Base-by-base conservation (phyloP, 495 filamentous ascomycete genomes). In the Penicillium malachiteum region DNA sequence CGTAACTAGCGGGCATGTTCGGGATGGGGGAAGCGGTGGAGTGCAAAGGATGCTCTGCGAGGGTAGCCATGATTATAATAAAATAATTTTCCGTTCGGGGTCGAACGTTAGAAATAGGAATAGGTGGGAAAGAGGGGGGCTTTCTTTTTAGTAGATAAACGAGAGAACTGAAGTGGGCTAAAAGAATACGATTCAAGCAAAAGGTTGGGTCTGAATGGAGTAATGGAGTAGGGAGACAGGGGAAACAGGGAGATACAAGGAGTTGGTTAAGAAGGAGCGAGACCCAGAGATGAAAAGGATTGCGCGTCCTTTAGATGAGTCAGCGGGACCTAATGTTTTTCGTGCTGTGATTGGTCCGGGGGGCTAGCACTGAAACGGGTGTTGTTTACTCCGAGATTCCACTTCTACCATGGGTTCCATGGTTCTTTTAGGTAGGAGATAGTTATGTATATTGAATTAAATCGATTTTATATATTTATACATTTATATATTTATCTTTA, bases 251-350 rank as follows among this genome's bases (percentile, higher is more conserved):
- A 33, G 35, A 48, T 16, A 9, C 33, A 26, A 58, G 17, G 43
- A 50, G 32, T 53, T 13, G 48, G 16, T 14, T 12, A 53, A 51
- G 55, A 48, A 42, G 34, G 37, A 43, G 42, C 33, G 35, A 50
- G 55, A 56, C 58, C 64, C 57, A 58, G 62, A 68, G 21, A 37
- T 9, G 12, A 52, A 49, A 51, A 54, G 63, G 71, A 53, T 76
- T 76, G 69, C 73, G 70, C 65, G 71, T 67, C 71, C 71, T 63
- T 50, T 34, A 17, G 68, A 55, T 74, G 62, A 74, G 50, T 75
- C 66, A 75, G 69, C 65, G 52, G 44, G 32, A 39, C 31, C 8
- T 14, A 5, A 14, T 34, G 35, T 1, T 40, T 12, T 5, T 7
- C 0, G 5, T 0, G 16, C 33, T 44, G 26, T 47, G 38, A 61